Conservation (phyloP, 352 stramenopile species). For the Globisporangium splendens region DNA sequence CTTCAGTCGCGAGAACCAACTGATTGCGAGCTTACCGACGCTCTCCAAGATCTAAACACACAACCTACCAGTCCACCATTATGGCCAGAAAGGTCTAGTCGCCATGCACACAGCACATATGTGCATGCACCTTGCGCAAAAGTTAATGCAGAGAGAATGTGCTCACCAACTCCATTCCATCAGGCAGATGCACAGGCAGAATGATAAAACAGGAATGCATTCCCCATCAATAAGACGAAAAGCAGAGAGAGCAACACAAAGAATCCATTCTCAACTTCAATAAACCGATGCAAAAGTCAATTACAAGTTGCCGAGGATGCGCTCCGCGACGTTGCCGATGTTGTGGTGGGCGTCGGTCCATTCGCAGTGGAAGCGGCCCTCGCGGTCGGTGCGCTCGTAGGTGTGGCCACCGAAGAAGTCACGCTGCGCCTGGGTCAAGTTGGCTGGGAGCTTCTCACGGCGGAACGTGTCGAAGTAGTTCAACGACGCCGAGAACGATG, state of each 20-base stretch:
- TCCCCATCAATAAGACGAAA: too few relatives aligned
- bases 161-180: too few relatives aligned
- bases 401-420: slow-evolving; percentile 99
- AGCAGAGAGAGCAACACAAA: too few relatives aligned
- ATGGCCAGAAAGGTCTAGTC: too few relatives aligned
- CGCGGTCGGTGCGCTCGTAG: slow-evolving; percentile 94
- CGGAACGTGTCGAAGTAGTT: slow-evolving; percentile 99
- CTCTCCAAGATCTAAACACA: slow-evolving; percentile 59
- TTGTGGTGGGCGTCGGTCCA: slow-evolving; percentile 97
- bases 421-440: slow-evolving; percentile 98
- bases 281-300: slow-evolving; percentile 1
- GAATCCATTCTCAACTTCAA: neutral
- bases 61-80: too few relatives aligned
- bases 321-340: slow-evolving; percentile 94
- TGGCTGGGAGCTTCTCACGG: slow-evolving; percentile 91
- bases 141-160: too few relatives aligned
- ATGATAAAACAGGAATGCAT: too few relatives aligned
- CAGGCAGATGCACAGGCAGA: too few relatives aligned
- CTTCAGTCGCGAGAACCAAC: slow-evolving; percentile 43
- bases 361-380: slow-evolving; percentile 95
- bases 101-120: too few relatives aligned
- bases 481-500: slow-evolving; percentile 91
- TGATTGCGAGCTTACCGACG: slow-evolving; percentile 61
- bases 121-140: too few relatives aligned
- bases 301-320: slow-evolving; percentile 92